These are phyloP conservation scores for Chloromonas sp. DNA, from an alignment of 163 green algal species.

Conservation along the genomic window DNA sequence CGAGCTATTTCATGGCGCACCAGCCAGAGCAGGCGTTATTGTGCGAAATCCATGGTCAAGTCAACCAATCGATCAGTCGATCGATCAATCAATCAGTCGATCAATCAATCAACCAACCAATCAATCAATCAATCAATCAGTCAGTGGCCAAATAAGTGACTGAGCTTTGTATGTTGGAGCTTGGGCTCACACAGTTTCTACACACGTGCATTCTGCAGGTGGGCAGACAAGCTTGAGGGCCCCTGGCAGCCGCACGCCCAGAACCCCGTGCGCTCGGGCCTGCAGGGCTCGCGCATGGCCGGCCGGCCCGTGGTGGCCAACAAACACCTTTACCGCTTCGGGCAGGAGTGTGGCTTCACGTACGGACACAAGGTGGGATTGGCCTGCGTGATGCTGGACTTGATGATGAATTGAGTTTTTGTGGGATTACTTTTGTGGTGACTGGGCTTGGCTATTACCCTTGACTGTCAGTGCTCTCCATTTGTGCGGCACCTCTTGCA, in stretches of 20 bases:
- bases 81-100: no score
- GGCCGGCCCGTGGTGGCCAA: constrained; percentile 24
- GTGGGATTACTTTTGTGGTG: not conserved
- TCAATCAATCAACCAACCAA: no score
- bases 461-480: not conserved
- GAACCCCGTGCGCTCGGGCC: constrained; percentile 29
- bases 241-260: constrained; percentile 27
- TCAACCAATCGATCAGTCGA: no score
- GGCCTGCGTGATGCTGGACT: not conserved
- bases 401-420: not conserved
- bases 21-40: no score
- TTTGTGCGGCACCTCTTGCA: no score
- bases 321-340: constrained; percentile 28
- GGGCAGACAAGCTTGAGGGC: constrained; percentile 15
- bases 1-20: no score
- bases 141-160: no score
- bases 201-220: constrained; percentile 1
- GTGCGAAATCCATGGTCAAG: no score
- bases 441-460: not conserved
- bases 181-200: no score
- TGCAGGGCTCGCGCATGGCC: constrained; percentile 20
- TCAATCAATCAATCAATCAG: no score
- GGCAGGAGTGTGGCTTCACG: constrained; percentile 35
- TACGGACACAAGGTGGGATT: constrained; percentile 35
- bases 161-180: no score